Conservation (phyloP, 352 stramenopile genomes). For the Phytophthora melonis region DNA sequence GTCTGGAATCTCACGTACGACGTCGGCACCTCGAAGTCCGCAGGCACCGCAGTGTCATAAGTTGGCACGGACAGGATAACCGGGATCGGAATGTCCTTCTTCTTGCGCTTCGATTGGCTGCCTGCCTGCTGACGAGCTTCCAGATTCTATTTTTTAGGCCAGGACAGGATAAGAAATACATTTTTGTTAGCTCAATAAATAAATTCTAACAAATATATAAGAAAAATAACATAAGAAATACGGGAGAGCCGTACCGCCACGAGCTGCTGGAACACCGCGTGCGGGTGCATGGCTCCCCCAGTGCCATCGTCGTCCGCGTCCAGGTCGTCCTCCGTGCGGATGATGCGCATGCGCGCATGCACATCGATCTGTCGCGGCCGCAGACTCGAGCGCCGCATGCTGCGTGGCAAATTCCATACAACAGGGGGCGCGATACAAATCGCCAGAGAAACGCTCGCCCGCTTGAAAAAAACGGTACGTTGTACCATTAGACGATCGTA, state of each 20-base stretch:
- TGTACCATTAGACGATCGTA: conserved; percentile 10
- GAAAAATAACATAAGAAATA: background rate
- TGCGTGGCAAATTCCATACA: conserved; percentile 25
- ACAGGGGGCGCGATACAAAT: conserved; percentile 17
- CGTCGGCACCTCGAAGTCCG: conserved; percentile 78
- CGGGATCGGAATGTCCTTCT: conserved; percentile 91
- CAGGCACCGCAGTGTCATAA: conserved; percentile 74
- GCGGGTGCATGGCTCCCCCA: conserved; percentile 39
- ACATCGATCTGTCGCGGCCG: conserved; percentile 90
- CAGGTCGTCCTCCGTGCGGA: conserved; percentile 85
- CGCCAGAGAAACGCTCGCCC: background rate
- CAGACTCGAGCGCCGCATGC: conserved; percentile 86
- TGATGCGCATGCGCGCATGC: conserved; percentile 86
- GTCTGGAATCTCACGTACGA: conserved; percentile 89
- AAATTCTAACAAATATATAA: conserved; percentile 2
- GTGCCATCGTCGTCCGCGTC: conserved; percentile 68
- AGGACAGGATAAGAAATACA: conserved; percentile 12
- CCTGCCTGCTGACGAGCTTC: conserved; percentile 62
- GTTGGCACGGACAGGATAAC: conserved; percentile 73
- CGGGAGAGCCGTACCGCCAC: conserved; percentile 51
- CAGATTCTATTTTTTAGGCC: conserved; percentile 51
- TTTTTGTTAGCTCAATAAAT: conserved; percentile 11
- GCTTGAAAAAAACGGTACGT: conserved; percentile 8
- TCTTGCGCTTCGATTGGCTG: conserved; percentile 60
- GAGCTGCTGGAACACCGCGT: conserved; percentile 80